Base-by-base conservation (phyloP, 495 filamentous ascomycete genomes). In the Annulohypoxylon moriforme region DNA sequence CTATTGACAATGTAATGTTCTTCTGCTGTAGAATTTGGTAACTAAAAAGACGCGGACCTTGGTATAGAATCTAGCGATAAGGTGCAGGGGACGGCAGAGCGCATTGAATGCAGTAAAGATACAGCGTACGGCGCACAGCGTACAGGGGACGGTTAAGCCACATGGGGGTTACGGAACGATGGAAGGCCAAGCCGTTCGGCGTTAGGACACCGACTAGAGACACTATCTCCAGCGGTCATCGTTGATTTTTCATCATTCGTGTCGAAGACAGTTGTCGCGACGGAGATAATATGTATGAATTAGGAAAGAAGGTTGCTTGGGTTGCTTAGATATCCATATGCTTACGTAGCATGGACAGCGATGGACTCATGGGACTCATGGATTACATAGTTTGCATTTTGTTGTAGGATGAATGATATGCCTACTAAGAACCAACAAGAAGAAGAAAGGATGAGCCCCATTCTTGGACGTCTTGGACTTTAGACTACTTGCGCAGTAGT, bases 41-140 rank as follows among this genome's bases (percentile, higher is more conserved):
- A 4, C 1, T 40, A 14, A 4, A 31, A 18, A 31, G 24, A 24
- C 4, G 24, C 25, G 14, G 49, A 16, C 14, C 47, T 59, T 44
- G 64, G 69, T 53, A 64, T 72, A 67, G 44, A 36, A 64, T 50
- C 53, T 52, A 40, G 60, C 31, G 47, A 71, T 71, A 71, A 66
- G 61, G 49, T 38, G 42, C 68, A 66, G 67, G 68, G 68, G 62
- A 52, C 44, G 20, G 47, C 22, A 58, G 33, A 49, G 56, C 13
- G 56, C 42, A 60, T 59, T 64, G 44, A 33, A 13, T 49, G 16
- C 59, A 64, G 33, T 64, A 60, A 24, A 20, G 29, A 52, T 40
- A n/a, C 33, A 36, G 33, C 9, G 33, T 8, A 36, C 9, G 33
- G 13, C 9, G 13, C 33, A 36, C 9, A 8, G 9, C 9, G 29